Base-by-base conservation (phyloP, 768 basidiomycete genomes). In the Coprinellus aureogranulatus region DNA sequence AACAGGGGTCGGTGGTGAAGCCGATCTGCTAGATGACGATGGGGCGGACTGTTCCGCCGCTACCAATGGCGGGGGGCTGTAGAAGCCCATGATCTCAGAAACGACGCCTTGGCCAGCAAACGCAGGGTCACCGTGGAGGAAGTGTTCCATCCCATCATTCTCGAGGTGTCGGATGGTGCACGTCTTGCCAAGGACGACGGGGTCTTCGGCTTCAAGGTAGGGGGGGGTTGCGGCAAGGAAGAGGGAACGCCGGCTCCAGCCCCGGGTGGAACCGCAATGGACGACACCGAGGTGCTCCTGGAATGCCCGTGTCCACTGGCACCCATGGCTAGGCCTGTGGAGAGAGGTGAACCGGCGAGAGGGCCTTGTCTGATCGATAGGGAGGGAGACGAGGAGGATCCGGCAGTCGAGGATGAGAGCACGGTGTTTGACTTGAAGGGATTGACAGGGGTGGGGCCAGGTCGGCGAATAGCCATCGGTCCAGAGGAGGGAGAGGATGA, bases 21-120 rank as follows among this genome's bases (percentile, higher is more conserved):
- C 96, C 96, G 59, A 98, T 96, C 70, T 98, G 96, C 75, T 98
- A 98, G 81, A 98, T 98, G 64, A 98, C 94, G 64, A 98, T 96
- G 57, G 98, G 79, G 70, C 98, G 97, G 64, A 99, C 92, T 48
- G 97, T 98, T 56, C 97, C 97, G 57, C 97, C 97, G 14, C 94
- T 98, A 30, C 95, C 94, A 71, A 98, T 98, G 75, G 83, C 88
- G 23, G 94, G 94, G 46, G 83, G 68, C 89, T 92, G 77, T 94
- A 89, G 79, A 98, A 90, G 65, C 97, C 97, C 90, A 97, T 97
- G 26, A 96, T 98, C 80, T 99, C 97, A 74, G 98, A 99, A 22
- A 99, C 95, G 57, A 98, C 79, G 73, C 97, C 97, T 69, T 99
- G 97, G 23, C 95, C 97, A 52, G 97, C 94, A 68, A 99, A 99